These are phyloP conservation scores for Kluyveromyces lactis DNA, from an alignment of 805 yeast genomes.

Conservation along the genomic window DNA sequence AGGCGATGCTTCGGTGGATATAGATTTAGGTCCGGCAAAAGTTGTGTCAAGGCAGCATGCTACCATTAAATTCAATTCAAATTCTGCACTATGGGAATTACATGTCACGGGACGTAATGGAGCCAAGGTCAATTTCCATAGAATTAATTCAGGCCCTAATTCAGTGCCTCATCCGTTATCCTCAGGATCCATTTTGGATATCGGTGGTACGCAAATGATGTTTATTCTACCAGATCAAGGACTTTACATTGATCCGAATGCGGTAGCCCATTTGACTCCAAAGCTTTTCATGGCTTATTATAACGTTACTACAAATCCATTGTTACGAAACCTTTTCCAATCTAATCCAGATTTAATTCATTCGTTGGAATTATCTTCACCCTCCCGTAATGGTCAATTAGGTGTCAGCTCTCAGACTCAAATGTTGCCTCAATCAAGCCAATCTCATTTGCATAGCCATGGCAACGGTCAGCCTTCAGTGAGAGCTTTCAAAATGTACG, in stretches of 20 bases:
- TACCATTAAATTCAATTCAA: slow-evolving; percentile 64
- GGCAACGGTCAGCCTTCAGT: slow-evolving; percentile 18
- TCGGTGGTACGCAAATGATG: slow-evolving; percentile 99
- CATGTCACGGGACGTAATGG: slow-evolving; percentile 86
- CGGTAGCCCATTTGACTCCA: slow-evolving; percentile 29
- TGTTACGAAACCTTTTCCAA: slow-evolving; percentile 4
- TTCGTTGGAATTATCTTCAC: slow-evolving; percentile 1
- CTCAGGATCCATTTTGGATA: slow-evolving; percentile 87
- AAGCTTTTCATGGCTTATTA: slow-evolving; percentile 21
- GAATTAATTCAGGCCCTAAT: slow-evolving; percentile 37
- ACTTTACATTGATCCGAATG: slow-evolving; percentile 48
- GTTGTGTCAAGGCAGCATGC: slow-evolving; percentile 95
- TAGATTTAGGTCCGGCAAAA: slow-evolving; percentile 94
- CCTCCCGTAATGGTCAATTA: slow-evolving; percentile 1
- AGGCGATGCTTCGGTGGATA: slow-evolving; percentile 35
- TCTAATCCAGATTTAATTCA: slow-evolving; percentile 1
- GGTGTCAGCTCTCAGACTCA: not conserved
- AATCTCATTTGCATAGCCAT: slow-evolving; percentile 7
- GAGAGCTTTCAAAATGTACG: slow-evolving; percentile 27
- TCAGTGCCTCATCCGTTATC: slow-evolving; percentile 47
- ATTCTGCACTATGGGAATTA: slow-evolving; percentile 77
- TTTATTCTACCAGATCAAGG: slow-evolving; percentile 88
- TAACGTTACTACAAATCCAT: slow-evolving; percentile 14
- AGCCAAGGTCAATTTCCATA: slow-evolving; percentile 70
- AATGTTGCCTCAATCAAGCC: slow-evolving; percentile 9